These are phyloP conservation scores for Hypoxylon rickii DNA, from an alignment of 495 filamentous ascomycete species.

Conservation along the genomic window DNA sequence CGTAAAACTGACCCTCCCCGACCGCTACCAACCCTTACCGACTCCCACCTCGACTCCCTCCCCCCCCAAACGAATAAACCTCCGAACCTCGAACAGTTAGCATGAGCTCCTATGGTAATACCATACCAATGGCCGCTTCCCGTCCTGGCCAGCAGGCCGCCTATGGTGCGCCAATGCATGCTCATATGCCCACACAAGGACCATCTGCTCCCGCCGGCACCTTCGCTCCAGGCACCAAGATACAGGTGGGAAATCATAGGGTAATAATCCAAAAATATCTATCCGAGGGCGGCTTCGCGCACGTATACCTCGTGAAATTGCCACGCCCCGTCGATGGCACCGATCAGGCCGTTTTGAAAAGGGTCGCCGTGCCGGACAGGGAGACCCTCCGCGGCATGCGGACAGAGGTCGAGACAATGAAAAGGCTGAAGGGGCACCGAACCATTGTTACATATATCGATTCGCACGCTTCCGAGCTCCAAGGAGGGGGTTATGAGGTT, in stretches of 20 bases:
- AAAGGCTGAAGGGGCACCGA: conserved; percentile 92
- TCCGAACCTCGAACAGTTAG: not conserved
- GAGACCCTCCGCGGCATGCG: conserved; percentile 92
- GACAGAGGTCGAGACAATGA: conserved; percentile 99
- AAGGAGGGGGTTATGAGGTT: conserved; percentile 93
- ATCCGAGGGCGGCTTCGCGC: conserved; percentile 96
- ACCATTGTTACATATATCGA: conserved; percentile 98
- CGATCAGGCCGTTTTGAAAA: conserved; percentile 87
- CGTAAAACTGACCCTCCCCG: conserved; percentile 19
- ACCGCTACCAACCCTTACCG: conserved; percentile 28
- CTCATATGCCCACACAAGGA: conserved; percentile 38
- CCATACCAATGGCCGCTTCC: conserved; percentile 41
- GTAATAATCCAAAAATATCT: conserved; percentile 98
- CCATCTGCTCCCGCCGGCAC: conserved; percentile 77
- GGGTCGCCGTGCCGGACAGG: conserved; percentile 97
- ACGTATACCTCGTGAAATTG: conserved; percentile 94
- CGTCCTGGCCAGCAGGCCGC: conserved; percentile 42
- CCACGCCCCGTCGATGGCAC: conserved; percentile 76
- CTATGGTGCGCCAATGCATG: conserved; percentile 41
- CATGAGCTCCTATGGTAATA: conserved; percentile 55
- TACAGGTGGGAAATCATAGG: conserved; percentile 89
- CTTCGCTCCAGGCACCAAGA: conserved; percentile 90
- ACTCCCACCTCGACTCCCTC: conserved; percentile 16
- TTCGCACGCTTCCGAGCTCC: conserved; percentile 92
- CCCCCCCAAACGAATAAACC: conserved; percentile 1